These are phyloP conservation scores for Kalanchoe fedtschenkoi DNA, from an alignment of 164 flowering plant genomes.

Conservation along the genomic window DNA sequence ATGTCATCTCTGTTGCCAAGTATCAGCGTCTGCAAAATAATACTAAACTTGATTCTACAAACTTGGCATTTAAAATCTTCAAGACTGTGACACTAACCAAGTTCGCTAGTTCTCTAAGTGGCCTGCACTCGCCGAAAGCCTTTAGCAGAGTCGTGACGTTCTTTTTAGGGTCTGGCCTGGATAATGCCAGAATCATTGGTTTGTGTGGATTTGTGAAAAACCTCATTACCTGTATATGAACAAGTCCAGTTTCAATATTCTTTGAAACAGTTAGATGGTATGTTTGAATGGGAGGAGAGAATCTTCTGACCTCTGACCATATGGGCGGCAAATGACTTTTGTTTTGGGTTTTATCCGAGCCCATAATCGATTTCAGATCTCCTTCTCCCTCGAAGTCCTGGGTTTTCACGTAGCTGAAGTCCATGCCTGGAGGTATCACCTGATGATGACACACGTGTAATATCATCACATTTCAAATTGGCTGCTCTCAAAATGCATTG, in stretches of 20 bases:
- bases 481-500: neutral
- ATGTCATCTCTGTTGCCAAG: conserved; percentile 84
- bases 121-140: conserved; percentile 75
- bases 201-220: conserved; percentile 82
- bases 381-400: conserved; percentile 53
- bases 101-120: conserved; percentile 68
- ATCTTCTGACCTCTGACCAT: conserved; percentile 56
- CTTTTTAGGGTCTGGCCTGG: conserved; percentile 86
- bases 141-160: conserved; percentile 66
- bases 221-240: conserved; percentile 54
- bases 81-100: conserved; percentile 28
- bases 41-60: neutral
- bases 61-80: neutral
- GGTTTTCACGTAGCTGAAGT: conserved; percentile 51
- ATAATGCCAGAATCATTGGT: conserved; percentile 78
- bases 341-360: conserved; percentile 34
- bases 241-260: too few relatives aligned
- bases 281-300: neutral
- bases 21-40: conserved; percentile 53
- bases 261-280: neutral
- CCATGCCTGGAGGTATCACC: conserved; percentile 94
- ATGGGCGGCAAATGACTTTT: conserved; percentile 54
- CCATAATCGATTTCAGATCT: conserved; percentile 46
- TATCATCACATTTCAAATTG: neutral
- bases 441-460: conserved; percentile 9